phyloP scores from a whole-genome alignment of 257 asterid genomes.

The Oldenlandia corymbosa region DNA sequence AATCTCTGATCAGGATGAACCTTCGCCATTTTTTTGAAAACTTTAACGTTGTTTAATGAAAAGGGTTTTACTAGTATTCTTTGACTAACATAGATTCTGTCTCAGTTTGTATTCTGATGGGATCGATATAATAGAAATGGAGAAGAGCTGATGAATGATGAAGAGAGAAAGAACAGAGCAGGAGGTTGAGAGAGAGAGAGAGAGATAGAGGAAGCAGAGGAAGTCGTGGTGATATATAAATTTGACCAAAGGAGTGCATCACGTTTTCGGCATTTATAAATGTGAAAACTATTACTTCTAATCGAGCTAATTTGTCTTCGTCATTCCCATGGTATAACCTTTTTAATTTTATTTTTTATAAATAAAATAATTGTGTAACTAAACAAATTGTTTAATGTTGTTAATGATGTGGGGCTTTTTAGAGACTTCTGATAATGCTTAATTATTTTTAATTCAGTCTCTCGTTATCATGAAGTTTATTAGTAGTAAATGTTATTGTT shows the following conservation, averaged over 20 bases:
- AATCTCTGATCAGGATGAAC: slow-evolving; percentile 39
- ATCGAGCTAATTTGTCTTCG: slow-evolving; percentile 6
- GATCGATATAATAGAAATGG: no score
- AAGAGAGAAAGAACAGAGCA: slow-evolving; percentile 5
- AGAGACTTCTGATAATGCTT: slow-evolving; percentile 9
- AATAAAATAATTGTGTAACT: no score
- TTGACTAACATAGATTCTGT: no score
- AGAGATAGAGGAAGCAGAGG: no score
- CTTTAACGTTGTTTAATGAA: no score
- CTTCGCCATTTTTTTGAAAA: slow-evolving; percentile 53
- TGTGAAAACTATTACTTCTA: neutral
- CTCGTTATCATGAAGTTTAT: no score
- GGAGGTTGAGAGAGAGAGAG: no score
- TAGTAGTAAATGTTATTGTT: slow-evolving; percentile 4
- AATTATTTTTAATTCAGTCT: no score
- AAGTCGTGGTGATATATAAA: neutral
- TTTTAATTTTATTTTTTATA: no score
- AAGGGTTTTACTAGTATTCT: no score
- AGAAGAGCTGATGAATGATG: neutral
- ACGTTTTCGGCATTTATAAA: slow-evolving; percentile 3
- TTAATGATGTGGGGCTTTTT: neutral
- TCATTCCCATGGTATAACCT: neutral
- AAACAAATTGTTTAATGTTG: slow-evolving; percentile 2
- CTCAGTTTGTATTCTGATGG: no score
- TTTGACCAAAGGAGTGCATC: neutral